These are phyloP conservation scores for Solanum clarkiae DNA, from an alignment of 257 asterid species.

Conservation along the genomic window DNA sequence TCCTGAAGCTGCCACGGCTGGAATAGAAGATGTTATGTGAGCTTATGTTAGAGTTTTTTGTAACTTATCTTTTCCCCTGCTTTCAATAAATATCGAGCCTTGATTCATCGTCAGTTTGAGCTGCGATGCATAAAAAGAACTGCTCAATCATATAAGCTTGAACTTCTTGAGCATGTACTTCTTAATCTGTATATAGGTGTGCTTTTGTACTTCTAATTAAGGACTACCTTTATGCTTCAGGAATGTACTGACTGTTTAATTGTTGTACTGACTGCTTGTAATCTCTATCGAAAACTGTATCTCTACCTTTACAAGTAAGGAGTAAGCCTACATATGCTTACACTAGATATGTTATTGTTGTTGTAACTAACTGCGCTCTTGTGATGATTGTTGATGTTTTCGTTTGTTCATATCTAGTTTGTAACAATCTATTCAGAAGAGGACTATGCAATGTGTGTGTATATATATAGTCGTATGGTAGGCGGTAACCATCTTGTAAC, in stretches of 20 bases:
- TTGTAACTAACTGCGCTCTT: not conserved
- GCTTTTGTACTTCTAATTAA: not conserved
- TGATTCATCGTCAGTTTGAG: slow-evolving; percentile 10
- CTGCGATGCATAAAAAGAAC: not conserved
- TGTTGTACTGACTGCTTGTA: not conserved
- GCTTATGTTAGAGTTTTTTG: not conserved
- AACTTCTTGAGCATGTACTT: not conserved
- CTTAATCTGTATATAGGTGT: slow-evolving; percentile 15
- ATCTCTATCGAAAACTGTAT: not conserved
- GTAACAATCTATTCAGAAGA: not conserved
- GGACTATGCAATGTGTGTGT: not conserved
- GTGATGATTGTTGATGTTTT: not conserved
- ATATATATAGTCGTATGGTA: not conserved
- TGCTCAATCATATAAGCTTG: not conserved
- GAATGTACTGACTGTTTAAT: not conserved
- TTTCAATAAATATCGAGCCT: slow-evolving; percentile 8
- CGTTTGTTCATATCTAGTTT: not conserved
- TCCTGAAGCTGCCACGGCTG: slow-evolving; percentile 24
- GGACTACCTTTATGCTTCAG: not conserved
- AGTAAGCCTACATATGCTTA: not conserved
- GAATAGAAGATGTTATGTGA: not conserved
- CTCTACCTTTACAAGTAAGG: not conserved
- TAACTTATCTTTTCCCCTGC: not conserved
- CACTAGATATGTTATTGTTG: not conserved
- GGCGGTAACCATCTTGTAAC: not conserved